phyloP scores from a whole-genome alignment of 306 rosid genomes.

The Cicer arietinum region DNA sequence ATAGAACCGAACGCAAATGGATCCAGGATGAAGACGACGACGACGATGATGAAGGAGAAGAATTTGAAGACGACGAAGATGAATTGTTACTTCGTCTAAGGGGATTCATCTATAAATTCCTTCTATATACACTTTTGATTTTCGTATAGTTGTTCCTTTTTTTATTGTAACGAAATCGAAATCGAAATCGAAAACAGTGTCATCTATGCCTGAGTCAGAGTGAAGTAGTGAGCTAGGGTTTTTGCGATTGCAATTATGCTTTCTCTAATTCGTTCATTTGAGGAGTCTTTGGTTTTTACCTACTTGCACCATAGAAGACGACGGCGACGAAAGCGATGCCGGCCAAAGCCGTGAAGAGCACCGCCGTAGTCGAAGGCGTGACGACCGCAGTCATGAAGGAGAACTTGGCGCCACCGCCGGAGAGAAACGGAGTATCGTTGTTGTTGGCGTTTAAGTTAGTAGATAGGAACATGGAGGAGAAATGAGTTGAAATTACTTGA shows the following conservation, averaged over 20 bases:
- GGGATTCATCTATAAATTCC: conserved; percentile 81
- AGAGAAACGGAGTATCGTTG: conserved; percentile 47
- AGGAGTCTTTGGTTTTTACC: conserved; percentile 55
- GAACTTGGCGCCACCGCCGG: conserved; percentile 56
- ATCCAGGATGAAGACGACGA: conserved; percentile 85
- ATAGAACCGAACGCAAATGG: conserved; percentile 98
- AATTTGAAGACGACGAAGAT: conserved; percentile 76
- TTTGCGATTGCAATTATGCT: conserved; percentile 32
- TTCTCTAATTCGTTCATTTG: conserved; percentile 37
- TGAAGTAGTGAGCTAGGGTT: conserved; percentile 46
- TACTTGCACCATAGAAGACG: conserved; percentile 71
- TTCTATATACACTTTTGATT: conserved; percentile 39
- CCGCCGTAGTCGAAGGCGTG: conserved; percentile 54
- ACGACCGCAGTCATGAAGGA: conserved; percentile 52
- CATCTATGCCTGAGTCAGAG: conserved; percentile 39
- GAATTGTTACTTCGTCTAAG: conserved; percentile 89
- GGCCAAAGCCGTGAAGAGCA: conserved; percentile 71
- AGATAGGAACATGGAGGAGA: conserved; percentile 63
- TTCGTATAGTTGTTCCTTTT: not conserved
- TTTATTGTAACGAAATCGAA: conserved; percentile 40
- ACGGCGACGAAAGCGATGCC: conserved; percentile 67
- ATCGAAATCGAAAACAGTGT: conserved; percentile 47
- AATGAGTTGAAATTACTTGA: conserved; percentile 39
- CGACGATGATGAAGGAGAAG: conserved; percentile 69
- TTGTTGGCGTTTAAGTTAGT: conserved; percentile 46